Base-by-base conservation (phyloP, 2,329 filamentous ascomycete species). In the Capronia epimyces region DNA sequence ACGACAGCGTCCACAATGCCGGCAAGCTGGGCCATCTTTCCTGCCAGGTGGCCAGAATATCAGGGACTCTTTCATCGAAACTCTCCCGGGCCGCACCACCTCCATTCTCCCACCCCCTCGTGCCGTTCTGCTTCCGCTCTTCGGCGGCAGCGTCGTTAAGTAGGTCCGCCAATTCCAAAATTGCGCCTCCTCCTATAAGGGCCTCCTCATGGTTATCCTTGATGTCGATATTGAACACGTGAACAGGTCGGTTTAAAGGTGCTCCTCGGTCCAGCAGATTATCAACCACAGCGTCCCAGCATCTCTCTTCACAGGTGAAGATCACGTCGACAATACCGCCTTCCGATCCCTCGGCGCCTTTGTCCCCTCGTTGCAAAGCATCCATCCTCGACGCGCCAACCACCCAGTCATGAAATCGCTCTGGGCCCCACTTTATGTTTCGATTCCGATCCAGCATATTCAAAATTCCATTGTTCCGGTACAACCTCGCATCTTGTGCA, bases 181-280 rank as follows among this genome's bases (percentile, higher is more conserved):
- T 98, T 39, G 88, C 93, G 60, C 85, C 82, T 1, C 93, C 93
- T 8, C 93, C 93, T 1, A 96, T 80, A 18, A 91, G 77, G 0
- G 93, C 93, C 69, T 98, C 93, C 67, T 98, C 91, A 65, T 97
- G 93, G 65, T 97, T 98, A 71, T 98, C 93, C 68, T 87, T 91
- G 65, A 98, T 98, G 67, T 98, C 93, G 48, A 98, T 86, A 63
- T 98, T 98, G 75, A 98, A 95, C 50, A 98, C 88, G 66, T 98
- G 93, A 0, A 98, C 93, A 0, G 93, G 90, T 1, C 89, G 77
- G 68, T 98, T 98, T 50, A 98, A 75, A 2, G 87, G 86, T 0
- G 86, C 82, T 6, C 91, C 93, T 56, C 94, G 81, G 62, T 83
- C 87, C 56, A 95, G 81, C 46, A 98, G 75, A 67, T 98, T 91